Percentiles rank a stretch among this genome's conserved stretches.
These are phyloP conservation scores for Aspergillus sp. DNA, from an alignment of 2,329 filamentous ascomycete species.

Conservation along the genomic window DNA sequence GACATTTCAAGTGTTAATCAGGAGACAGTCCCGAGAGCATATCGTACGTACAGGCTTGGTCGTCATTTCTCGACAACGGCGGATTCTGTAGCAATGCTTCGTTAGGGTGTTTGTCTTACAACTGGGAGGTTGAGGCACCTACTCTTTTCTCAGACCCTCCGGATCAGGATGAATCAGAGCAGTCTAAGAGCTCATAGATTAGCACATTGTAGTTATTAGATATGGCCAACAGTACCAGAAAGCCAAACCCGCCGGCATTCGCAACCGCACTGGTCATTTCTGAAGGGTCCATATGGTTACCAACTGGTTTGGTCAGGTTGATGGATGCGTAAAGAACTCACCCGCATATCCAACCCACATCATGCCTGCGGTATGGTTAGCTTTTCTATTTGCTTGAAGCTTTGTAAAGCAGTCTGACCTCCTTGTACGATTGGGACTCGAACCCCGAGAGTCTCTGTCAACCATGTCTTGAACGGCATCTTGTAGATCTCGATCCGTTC, in stretches of 20 bases:
- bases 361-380: not conserved
- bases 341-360: not conserved
- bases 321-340: not conserved
- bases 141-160: not conserved
- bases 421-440: constrained; percentile 11
- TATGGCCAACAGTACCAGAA: not conserved
- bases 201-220: not conserved
- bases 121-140: not conserved
- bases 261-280: not conserved
- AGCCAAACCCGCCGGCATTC: not conserved
- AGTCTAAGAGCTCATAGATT: not conserved
- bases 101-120: not conserved
- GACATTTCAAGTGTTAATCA: not conserved
- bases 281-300: not conserved
- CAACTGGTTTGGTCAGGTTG: not conserved
- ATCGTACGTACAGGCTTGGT: constrained; percentile 35
- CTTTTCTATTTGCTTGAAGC: not conserved
- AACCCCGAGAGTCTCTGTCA: constrained; percentile 9
- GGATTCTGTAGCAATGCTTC: constrained; percentile 83
- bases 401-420: constrained; percentile 2
- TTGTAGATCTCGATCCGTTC: not conserved
- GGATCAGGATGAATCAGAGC: not conserved
- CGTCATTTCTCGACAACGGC: constrained; percentile 71
- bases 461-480: constrained; percentile 11
- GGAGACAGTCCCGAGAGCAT: not conserved